Base-by-base conservation (phyloP, 2,329 filamentous ascomycete genomes). In the Fusarium incarnatum region DNA sequence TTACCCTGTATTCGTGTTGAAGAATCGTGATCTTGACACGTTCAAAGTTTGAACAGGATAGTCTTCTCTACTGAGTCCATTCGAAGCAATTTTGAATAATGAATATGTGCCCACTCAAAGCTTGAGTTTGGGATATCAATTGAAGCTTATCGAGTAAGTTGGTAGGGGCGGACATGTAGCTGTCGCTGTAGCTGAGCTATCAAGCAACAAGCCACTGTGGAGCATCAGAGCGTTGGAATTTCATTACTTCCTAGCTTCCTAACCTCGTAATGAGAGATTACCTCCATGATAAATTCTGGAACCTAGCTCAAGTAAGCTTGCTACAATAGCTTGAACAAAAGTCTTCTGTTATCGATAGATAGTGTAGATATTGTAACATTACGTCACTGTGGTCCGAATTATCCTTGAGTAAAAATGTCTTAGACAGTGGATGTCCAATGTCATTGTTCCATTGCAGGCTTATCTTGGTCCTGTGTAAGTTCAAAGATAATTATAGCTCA, bases 1-100 rank as follows among this genome's bases (percentile, higher is more conserved):
- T 56, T 70, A 70, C 67, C 67, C 67, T 70, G 64, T 53, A 70
- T 34, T 44, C 13, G 18, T 23, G 5, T 20, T n/a, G 28, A 8
- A 20, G 20, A 40, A 27, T 30, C 12, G 20, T n/a, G 22, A 9
- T 18, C 22, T 25, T n/a, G 27, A 23, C 22, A 23, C 22, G 20
- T 18, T 44, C 11, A 23, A 8, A 7, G 22, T 23, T 27, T 5
- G 7, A n/a, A 37, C 2, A 10, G 10, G 32, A 34, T 11, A 12
- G n/a, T 11, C 4, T 37, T 37, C 16, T 37, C 12, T 37, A 37
- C 0, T 3, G 1, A 18, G 9, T 18, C 9, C 5, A 11, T 11
- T 37, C 16, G 18, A 8, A 18, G 1, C 8, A 34, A 10, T 12
- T 37, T 10, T 11, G 34, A n/a, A 12, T 12, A 37, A 1, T n/a